Evolutionary conservation across 495 filamentous ascomycete genomes (phyloP), one percentile per base, ranked within the genome.

Genomic region (Daldinia loculata): DNA sequence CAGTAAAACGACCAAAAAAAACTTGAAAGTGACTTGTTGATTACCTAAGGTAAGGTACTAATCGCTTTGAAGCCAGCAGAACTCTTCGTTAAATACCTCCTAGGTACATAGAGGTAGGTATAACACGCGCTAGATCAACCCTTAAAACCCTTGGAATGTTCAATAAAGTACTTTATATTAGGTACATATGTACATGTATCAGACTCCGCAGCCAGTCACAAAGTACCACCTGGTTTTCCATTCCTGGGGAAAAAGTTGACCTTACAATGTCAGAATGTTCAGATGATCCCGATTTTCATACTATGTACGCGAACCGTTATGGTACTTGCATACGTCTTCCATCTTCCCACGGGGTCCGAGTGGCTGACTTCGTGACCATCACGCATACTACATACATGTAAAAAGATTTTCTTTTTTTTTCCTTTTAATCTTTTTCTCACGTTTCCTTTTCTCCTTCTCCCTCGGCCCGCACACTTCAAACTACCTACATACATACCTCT

Each of bases 241-340:
- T 43, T 61, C 29, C 57, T 63, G 19, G 14, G 50, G 24, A 24
- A 56, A 50, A 43, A 19, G 30, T 8, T 14, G 34, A 41, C 26
- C 30, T 22, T 48, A 48, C 51, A 68, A 68, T 51, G 0, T 6
- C n/a, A n/a, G 2, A 12, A 34, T 58, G 53, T 62, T 63, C 66
- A 63, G 66, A 51, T 69, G 66, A 69, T 69, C 66, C 52, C 19
- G 43, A 32, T 56, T 68, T 56, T 50, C 50, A 68, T 19, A n/a
- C n/a, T n/a, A n/a, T n/a, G n/a, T n/a, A 48, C 43, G 17, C 43
- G 17, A 45, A 19, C 41, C 7, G 41, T 17, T 48, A 48, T 11
- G 17, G 17, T 48, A 22, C 8, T 1, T 48, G 11, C n/a, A 34
- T 34, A n/a, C n/a, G n/a, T n/a, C 17, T 17, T 36, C 12, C 50